Base-by-base conservation (phyloP, 2,329 filamentous ascomycete species). In the Orbilia oligospora region DNA sequence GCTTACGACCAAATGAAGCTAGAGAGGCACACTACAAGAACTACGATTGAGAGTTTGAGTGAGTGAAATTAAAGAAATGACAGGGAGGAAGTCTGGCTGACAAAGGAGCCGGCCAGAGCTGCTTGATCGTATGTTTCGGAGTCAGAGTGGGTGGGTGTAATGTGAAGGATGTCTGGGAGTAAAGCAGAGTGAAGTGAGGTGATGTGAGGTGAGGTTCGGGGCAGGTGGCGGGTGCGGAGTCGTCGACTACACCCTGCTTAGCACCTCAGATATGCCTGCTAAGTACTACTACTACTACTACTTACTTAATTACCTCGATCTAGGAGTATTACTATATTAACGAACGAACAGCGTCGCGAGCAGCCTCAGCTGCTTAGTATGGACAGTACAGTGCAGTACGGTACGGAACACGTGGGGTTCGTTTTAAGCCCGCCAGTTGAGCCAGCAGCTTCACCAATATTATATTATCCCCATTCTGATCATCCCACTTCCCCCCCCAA, bases 391-490 rank as follows among this genome's bases (percentile, higher is more conserved):
- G 67, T 5, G 14, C 53, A 41, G 38, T 41, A 44, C 44, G 48
- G 18, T 30, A 41, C 24, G 53, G 64, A 66, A 72, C 70, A 73
- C 70, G 70, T 73, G 70, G 70, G 70, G 70, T 41, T 67, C 33
- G 14, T 9, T 36, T 22, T 18, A 2, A 36, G 8, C 33, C 33
- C 8, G 3, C 30, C 30, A 30, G 8, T 38, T 9, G 12, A 20
- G 10, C 9, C n/a, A 44, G 18, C 53, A 44, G 27, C 22, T 20
- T 51, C 20, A 51, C 56, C 56, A 22, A 27, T n/a, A n/a, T n/a
- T n/a, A n/a, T n/a, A n/a, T n/a, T n/a, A n/a, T n/a, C 5, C 53
- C 53, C 14, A 44, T 61, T 44, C 56, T 9, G 41, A 61, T 44
- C 56, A 61, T 61, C 56, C 56, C 56, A 61, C 56, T 65, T 65